Evolutionary conservation across 1,284 basidiomycete genomes (phyloP).

Genomic region (Blastosporella zonata): DNA sequence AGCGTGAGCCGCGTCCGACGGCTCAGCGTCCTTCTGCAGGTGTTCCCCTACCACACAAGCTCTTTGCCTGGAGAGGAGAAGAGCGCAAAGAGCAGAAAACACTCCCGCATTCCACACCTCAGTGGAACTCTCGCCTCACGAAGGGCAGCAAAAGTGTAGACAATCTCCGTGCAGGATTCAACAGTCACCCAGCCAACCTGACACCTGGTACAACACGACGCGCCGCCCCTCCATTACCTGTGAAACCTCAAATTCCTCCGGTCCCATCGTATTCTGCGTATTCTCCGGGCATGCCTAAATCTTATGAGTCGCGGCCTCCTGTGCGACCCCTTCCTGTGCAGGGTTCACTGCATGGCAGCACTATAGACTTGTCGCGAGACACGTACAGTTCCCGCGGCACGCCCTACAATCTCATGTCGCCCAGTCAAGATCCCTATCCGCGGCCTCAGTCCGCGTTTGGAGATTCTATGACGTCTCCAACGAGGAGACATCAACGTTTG

Average conservation of each 20-base stretch:
- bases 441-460: constrained; percentile 58
- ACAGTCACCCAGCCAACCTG: constrained; percentile 32
- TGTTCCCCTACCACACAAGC: constrained; percentile 41
- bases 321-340: constrained; percentile 39
- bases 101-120: constrained; percentile 25
- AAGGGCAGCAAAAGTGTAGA: constrained; percentile 58
- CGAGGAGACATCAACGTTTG: constrained; percentile 31
- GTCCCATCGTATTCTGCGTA: constrained; percentile 24
- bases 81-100: constrained; percentile 33
- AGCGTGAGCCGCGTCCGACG: constrained; percentile 22
- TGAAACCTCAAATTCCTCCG: constrained; percentile 23
- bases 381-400: constrained; percentile 26
- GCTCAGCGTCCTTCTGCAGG: constrained; percentile 25
- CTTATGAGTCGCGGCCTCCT: constrained; percentile 34
- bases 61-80: constrained; percentile 51
- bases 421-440: constrained; percentile 50
- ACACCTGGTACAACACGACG: constrained; percentile 33
- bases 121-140: constrained; percentile 28
- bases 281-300: constrained; percentile 33
- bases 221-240: constrained; percentile 27
- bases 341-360: constrained; percentile 30
- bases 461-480: constrained; percentile 45
- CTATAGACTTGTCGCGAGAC: constrained; percentile 28
- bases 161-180: constrained; percentile 42
- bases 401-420: constrained; percentile 32